Evolutionary conservation across 2,329 filamentous ascomycete genomes (phyloP).

Genomic region (Sclerotinia spermophila): DNA sequence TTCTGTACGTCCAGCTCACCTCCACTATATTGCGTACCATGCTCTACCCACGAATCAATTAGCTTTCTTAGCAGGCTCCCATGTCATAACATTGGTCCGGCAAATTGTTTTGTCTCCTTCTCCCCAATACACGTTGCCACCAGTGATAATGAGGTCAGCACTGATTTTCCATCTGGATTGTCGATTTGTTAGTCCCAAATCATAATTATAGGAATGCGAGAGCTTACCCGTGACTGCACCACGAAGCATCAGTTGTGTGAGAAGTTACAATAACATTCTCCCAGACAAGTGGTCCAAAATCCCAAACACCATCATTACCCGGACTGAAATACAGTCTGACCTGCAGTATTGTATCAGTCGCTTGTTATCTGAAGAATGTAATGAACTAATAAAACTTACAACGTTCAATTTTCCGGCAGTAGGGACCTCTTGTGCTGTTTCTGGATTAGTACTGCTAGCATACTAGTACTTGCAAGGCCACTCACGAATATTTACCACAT

Average conservation of each 20-base stretch:
- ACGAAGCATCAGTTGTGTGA: background rate
- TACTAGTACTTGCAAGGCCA: background rate
- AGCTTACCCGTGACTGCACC: background rate
- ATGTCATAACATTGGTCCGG: background rate
- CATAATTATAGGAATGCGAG: accelerated
- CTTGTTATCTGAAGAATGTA: background rate
- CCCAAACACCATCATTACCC: conserved; percentile 17
- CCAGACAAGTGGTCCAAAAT: conserved; percentile 27
- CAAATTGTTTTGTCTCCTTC: background rate
- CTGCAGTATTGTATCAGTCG: background rate
- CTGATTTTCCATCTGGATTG: background rate
- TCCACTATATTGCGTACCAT: background rate
- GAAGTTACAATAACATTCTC: conserved; percentile 5
- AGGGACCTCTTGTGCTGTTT: background rate
- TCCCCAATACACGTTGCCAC: background rate
- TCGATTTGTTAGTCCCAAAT: background rate
- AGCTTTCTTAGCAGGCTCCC: background rate
- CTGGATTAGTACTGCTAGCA: background rate
- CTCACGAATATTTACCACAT: background rate
- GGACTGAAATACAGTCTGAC: conserved; percentile 17
- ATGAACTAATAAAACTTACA: background rate
- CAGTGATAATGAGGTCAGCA: background rate
- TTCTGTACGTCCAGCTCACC: background rate
- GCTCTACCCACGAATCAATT: background rate
- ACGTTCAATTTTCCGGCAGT: background rate